Base-by-base conservation (phyloP, 1,284 basidiomycete genomes). In the Ceratobasidium sp. region DNA sequence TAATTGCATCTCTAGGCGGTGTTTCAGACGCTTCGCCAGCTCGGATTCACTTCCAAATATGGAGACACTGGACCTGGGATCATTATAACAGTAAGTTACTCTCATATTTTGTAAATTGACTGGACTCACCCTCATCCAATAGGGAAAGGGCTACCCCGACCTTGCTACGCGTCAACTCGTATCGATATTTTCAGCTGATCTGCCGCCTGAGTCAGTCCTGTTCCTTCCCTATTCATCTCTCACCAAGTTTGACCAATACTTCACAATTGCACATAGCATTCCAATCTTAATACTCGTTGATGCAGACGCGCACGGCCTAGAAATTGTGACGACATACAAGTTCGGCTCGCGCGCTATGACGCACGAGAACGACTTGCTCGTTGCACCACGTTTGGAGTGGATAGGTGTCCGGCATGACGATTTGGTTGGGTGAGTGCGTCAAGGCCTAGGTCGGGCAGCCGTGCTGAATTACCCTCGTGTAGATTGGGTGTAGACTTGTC, bases 71-170 rank as follows among this genome's bases (percentile, higher is more conserved):
- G 88, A 0, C 81, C 82, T 55, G 92, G 93, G 0, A 78, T 95
- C 28, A 82, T 93, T 44, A 85, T 95, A 76, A 95, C 93, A 5
- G 92, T 91, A 63, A 73, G 64, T 54, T 38, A n/a, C 6, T 47
- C 58, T 61, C 16, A 55, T 6, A 26, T 4, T 38, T 13, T 57
- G 6, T 11, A 18, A 44, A 44, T 14, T n/a, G 9, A 47, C 44
- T 32, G 13, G 28, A 49, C 52, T 43, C 28, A 14, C 9, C 49
- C 73, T 73, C 14, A 18, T n/a, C 18, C 21, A 58, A 16, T 77
- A 96, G 94, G 96, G 96, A 1, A 97, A 97, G 81, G 96, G 96
- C 0, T 98, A 96, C 80, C 95, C 96, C 0, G 96, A 98, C 78
- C 80, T 97, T 1, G 90, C 94, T 0, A 96, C 96, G 0, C 87